phyloP scores from a whole-genome alignment of 257 asterid species.

The Dorcoceras hygrometricum region DNA sequence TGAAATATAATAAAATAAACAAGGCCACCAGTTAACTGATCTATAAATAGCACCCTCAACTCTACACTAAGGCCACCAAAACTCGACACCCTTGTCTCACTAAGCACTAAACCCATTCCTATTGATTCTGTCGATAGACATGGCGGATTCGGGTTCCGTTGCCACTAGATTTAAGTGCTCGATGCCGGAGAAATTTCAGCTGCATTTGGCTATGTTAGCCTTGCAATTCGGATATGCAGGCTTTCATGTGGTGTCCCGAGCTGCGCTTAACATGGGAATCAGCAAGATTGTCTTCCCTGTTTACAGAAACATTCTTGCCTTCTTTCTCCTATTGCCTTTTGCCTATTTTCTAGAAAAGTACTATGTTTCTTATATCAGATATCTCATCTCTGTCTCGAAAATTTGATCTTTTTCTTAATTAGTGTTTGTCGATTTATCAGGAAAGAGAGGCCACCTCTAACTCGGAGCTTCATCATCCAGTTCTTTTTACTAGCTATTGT shows the following conservation, averaged over 20 bases:
- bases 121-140: conserved; percentile 8
- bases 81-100: too few relatives aligned
- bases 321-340: conserved; percentile 82
- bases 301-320: conserved; percentile 85
- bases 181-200: conserved; percentile 80
- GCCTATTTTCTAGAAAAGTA: conserved; percentile 97
- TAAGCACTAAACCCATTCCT: not conserved
- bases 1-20: too few relatives aligned
- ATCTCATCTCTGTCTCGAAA: too few relatives aligned
- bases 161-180: conserved; percentile 51
- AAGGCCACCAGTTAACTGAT: too few relatives aligned
- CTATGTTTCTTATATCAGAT: too few relatives aligned
- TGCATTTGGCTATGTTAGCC: conserved; percentile 81
- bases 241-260: conserved; percentile 85
- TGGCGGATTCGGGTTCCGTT: conserved; percentile 64
- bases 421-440: conserved; percentile 37
- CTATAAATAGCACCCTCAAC: conserved; percentile 49
- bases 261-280: conserved; percentile 97
- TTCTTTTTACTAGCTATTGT: conserved; percentile 90
- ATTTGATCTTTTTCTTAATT: not conserved
- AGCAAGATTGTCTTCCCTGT: conserved; percentile 96
- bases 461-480: conserved; percentile 61
- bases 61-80: conserved; percentile 37
- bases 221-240: conserved; percentile 98
- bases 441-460: conserved; percentile 88